Conservation (phyloP, 495 filamentous ascomycete genomes). For the Xylaria sp. region DNA sequence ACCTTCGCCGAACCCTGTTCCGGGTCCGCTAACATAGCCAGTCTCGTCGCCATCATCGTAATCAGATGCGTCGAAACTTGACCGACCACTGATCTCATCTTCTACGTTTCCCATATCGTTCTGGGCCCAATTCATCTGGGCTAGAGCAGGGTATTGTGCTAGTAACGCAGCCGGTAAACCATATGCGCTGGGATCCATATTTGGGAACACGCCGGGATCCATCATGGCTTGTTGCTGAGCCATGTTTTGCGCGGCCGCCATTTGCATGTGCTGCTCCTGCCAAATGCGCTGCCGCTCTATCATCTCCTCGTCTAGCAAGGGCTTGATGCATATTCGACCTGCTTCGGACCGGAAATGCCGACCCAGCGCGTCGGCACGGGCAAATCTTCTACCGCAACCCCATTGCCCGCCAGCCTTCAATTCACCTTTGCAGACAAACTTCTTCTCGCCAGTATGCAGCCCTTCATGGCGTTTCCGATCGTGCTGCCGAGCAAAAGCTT, state of each 20-base stretch:
- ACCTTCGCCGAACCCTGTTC: conserved; percentile 56
- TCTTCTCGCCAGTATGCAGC: conserved; percentile 91
- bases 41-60: conserved; percentile 67
- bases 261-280: conserved; percentile 70
- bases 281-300: conserved; percentile 73
- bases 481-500: conserved; percentile 94
- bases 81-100: conserved; percentile 80
- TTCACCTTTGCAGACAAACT: conserved; percentile 93
- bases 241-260: conserved; percentile 49
- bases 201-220: conserved; percentile 53
- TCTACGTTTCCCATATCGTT: conserved; percentile 66
- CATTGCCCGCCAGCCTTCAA: conserved; percentile 82
- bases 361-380: conserved; percentile 92
- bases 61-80: conserved; percentile 89
- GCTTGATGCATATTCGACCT: conserved; percentile 94
- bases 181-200: conserved; percentile 65
- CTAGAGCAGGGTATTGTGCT: conserved; percentile 89
- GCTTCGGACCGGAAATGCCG: conserved; percentile 98
- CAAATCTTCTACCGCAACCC: conserved; percentile 94
- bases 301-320: conserved; percentile 88
- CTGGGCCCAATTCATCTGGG: conserved; percentile 79
- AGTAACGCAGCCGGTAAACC: conserved; percentile 86
- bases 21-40: conserved; percentile 63
- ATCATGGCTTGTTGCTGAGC: conserved; percentile 59
- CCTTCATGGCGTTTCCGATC: conserved; percentile 93